Evolutionary conservation across 2,329 filamentous ascomycete genomes (phyloP).

Genomic region (Westerdykella ornata): DNA sequence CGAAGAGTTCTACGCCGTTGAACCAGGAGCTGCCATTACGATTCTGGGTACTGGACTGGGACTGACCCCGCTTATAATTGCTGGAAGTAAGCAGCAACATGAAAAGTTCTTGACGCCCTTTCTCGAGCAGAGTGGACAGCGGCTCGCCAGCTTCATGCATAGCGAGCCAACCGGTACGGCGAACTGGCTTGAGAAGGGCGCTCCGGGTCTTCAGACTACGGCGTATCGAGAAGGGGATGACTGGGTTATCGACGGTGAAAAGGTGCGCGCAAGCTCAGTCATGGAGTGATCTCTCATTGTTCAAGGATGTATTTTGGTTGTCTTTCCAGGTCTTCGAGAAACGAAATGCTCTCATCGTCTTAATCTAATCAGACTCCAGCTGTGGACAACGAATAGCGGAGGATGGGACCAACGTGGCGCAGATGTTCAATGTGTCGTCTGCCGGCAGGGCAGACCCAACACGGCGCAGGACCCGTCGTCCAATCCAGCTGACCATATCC

Average conservation of each 20-base stretch:
- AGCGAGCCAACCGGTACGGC: conserved; percentile 49
- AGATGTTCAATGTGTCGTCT: conserved; percentile 49
- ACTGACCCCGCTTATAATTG: conserved; percentile 46
- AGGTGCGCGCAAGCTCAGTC: conserved; percentile 29
- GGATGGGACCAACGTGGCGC: conserved; percentile 51
- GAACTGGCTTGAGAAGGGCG: conserved; percentile 49
- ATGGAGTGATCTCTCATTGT: not conserved
- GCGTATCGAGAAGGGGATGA: conserved; percentile 45
- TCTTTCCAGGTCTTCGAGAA: not conserved
- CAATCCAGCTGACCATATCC: conserved; percentile 36
- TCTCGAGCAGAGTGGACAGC: conserved; percentile 40
- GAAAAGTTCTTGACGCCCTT: conserved; percentile 47
- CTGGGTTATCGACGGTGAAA: conserved; percentile 51
- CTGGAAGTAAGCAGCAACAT: conserved; percentile 37
- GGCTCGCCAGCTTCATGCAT: conserved; percentile 47
- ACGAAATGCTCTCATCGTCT: not conserved
- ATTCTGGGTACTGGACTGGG: conserved; percentile 50
- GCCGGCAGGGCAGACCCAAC: conserved; percentile 33
- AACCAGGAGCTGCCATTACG: conserved; percentile 46
- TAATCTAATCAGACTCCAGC: conserved; percentile 20
- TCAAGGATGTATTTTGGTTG: not conserved
- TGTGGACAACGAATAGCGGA: conserved; percentile 51
- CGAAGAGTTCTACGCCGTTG: conserved; percentile 49
- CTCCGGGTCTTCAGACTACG: conserved; percentile 45
- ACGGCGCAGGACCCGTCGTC: conserved; percentile 8